Percentiles rank a stretch among this genome's conserved stretches.
Conservation (phyloP, 1,139 yeast genomes). For the Candida sanyaensis region DNA sequence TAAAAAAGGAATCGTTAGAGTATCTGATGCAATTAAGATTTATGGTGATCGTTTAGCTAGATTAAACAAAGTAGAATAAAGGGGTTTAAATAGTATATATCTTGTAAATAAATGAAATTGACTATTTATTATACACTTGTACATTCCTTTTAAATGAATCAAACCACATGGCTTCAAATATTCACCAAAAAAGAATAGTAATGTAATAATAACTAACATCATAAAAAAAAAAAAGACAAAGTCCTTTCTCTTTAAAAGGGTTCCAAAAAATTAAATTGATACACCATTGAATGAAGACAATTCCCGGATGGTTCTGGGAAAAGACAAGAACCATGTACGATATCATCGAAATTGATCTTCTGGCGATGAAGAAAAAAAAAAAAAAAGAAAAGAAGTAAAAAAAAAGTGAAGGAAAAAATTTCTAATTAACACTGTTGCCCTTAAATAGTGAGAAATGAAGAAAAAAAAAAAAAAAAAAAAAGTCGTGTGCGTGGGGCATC, state of each 20-base stretch:
- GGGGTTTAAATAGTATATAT: background rate
- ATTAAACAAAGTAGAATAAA: conserved; percentile 2
- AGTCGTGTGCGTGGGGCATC: background rate
- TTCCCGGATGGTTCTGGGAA: conserved; percentile 99
- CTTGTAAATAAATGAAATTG: conserved; percentile 1
- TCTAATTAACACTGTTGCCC: background rate
- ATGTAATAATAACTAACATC: background rate
- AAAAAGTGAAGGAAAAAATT: conserved; percentile 1
- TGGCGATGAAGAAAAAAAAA: conserved; percentile 53
- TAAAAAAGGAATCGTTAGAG: conserved; percentile 68
- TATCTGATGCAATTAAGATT: conserved; percentile 68
- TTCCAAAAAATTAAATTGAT: conserved; percentile 71
- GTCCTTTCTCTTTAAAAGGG: conserved; percentile 17
- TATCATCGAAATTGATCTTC: conserved; percentile 65
- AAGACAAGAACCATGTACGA: conserved; percentile 99
- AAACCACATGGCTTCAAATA: conserved; percentile 15
- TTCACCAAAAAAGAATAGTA: conserved; percentile 9
- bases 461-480: background rate
- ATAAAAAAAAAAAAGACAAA: conserved; percentile 9
- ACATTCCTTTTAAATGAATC: conserved; percentile 7
- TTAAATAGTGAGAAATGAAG: background rate
- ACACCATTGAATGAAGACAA: conserved; percentile 76
- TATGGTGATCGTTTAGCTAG: conserved; percentile 37
- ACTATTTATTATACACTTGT: background rate
- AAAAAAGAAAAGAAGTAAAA: conserved; percentile 13